Evolutionary conservation across 495 filamentous ascomycete species (phyloP), one percentile per base, ranked within the genome.

Genomic region (Alectoria sarmentosa): DNA sequence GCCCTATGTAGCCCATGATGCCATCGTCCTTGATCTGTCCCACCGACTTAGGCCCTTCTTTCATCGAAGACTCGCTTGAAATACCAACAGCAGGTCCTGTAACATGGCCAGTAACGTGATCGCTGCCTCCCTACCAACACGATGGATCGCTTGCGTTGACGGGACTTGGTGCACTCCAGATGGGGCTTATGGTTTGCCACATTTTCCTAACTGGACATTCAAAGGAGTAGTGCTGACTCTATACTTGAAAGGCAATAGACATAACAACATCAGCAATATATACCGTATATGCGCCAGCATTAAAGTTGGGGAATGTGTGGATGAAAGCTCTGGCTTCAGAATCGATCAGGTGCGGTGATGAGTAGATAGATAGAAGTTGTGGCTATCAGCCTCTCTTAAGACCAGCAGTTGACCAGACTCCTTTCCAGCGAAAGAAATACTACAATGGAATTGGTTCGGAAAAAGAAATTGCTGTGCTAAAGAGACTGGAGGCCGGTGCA

Each of bases 151-250:
- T 36, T 65, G 63, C 32, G 55, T 65, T 13, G 63, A 65, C 38
- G 63, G 63, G 37, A 65, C 63, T 34, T 65, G 37, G 11, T 65
- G 55, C 39, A 65, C 55, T 26, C 63, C 63, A 34, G 63, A 65
- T 59, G 63, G 63, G 36, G 19, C 34, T 11, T 48, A 48, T 14
- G 44, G 44, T 48, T 48, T 23, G n/a, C 44, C 44, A 26, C n/a
- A 9, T 48, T 11, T n/a, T 26, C 23, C 6, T 6, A n/a, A 48
- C n/a, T 9, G n/a, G 44, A 26, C n/a, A 9, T 26, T 48, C 44
- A 26, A 26, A 48, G 23, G 3, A 48, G 44, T 8, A 1, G 21
- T 48, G n/a, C 44, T 48, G 44, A 48, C 44, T 48, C 9, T 26
- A 11, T 48, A 48, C n/a, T 48, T 26, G 30, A 30, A 44, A 28